Conservation (phyloP, 2,329 filamentous ascomycete species). For the Ilyonectria mors-panacis region DNA sequence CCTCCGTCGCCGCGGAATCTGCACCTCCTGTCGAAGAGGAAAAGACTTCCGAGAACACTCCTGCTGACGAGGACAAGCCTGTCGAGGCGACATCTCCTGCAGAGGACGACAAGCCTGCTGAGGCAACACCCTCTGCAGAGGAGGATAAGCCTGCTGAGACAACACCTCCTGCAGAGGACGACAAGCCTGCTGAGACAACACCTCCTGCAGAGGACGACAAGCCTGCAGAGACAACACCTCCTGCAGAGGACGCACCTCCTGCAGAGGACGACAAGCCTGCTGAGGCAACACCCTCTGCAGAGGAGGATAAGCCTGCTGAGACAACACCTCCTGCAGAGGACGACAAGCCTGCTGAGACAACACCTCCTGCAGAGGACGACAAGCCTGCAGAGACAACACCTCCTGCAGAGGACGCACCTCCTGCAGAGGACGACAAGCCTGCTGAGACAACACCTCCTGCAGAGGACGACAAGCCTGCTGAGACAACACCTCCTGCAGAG, state of each 20-base stretch:
- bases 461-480: not conserved
- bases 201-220: slow-evolving; percentile 4
- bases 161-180: slow-evolving; percentile 1
- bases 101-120: not conserved
- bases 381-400: not conserved
- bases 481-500: not conserved
- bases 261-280: slow-evolving; percentile 1
- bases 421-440: slow-evolving; percentile 2
- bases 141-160: not conserved
- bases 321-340: not conserved
- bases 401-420: not conserved
- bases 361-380: not conserved
- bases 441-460: not conserved
- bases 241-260: not conserved
- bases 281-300: not conserved
- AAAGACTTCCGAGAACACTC: not conserved
- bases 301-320: slow-evolving; percentile 4
- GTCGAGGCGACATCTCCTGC: slow-evolving; percentile 2
- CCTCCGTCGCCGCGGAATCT: not conserved
- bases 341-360: not conserved
- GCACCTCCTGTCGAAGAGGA: not conserved
- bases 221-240: slow-evolving; percentile 1
- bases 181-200: slow-evolving; percentile 4
- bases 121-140: not conserved
- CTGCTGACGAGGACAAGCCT: slow-evolving; percentile 12